Conservation (phyloP, 2,329 filamentous ascomycete genomes). For the Diaporthe ilicicola region DNA sequence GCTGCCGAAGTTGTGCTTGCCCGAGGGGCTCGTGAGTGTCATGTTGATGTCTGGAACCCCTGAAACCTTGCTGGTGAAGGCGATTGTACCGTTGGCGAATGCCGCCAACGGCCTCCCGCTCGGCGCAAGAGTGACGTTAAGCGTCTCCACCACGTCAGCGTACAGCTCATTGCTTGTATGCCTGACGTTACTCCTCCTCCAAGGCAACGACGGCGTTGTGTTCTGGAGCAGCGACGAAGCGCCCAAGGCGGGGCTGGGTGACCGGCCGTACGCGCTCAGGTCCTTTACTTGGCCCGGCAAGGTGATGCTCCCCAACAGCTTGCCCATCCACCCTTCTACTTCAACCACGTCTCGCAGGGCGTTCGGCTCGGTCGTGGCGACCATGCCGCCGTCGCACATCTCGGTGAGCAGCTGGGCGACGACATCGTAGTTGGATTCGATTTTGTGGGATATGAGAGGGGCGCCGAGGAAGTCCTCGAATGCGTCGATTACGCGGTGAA, state of each 20-base stretch:
- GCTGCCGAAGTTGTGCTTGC: slow-evolving; percentile 77
- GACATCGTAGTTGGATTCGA: slow-evolving; percentile 91
- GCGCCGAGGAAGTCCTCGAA: slow-evolving; percentile 94
- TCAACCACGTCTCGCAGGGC: slow-evolving; percentile 90
- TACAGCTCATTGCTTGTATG: slow-evolving; percentile 98
- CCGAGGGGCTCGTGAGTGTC: slow-evolving; percentile 80
- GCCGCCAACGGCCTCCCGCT: slow-evolving; percentile 88
- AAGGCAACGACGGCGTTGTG: slow-evolving; percentile 71
- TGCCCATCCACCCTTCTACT: slow-evolving; percentile 89
- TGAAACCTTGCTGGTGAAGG: slow-evolving; percentile 94
- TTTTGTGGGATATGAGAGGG: slow-evolving; percentile 84
- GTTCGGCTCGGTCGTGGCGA: slow-evolving; percentile 92
- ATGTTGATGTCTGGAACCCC: slow-evolving; percentile 91
- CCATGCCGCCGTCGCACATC: slow-evolving; percentile 94
- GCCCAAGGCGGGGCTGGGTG: slow-evolving; percentile 23
- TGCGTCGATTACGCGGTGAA: slow-evolving; percentile 91
- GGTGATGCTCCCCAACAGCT: slow-evolving; percentile 85
- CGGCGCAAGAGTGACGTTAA: slow-evolving; percentile 87
- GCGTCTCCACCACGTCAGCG: slow-evolving; percentile 91
- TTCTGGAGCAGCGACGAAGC: slow-evolving; percentile 40
- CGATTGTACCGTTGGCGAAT: slow-evolving; percentile 89
- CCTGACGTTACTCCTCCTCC: slow-evolving; percentile 89
- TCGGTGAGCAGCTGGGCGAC: slow-evolving; percentile 92
- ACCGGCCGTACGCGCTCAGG: slow-evolving; percentile 29
- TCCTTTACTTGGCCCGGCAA: slow-evolving; percentile 65